Conservation (phyloP, 1,284 basidiomycete species). For the Moniliophthora roreri region DNA sequence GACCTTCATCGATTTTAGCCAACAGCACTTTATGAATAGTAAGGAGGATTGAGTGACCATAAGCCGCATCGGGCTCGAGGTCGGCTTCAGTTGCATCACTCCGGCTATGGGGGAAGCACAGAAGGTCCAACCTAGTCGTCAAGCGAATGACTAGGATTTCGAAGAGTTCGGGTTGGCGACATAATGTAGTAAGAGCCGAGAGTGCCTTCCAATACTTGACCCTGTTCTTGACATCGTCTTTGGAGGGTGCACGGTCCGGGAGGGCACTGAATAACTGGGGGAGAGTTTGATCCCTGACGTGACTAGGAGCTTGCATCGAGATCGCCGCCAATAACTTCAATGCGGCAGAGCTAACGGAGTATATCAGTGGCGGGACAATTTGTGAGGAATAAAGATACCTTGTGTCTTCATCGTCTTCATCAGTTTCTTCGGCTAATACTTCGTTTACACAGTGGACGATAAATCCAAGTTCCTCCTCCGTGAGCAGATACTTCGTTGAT, state of each 20-base stretch:
- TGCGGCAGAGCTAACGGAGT: slow-evolving; percentile 47
- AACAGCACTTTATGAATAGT: slow-evolving; percentile 65
- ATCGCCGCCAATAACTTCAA: slow-evolving; percentile 72
- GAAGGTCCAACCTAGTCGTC: slow-evolving; percentile 75
- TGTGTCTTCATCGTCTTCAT: slow-evolving; percentile 55
- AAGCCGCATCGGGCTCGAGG: slow-evolving; percentile 66
- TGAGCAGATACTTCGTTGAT: slow-evolving; percentile 63
- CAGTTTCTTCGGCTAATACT: slow-evolving; percentile 56
- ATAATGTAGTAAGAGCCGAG: slow-evolving; percentile 73
- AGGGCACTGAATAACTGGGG: slow-evolving; percentile 78
- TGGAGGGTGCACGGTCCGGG: slow-evolving; percentile 62
- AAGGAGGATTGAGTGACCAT: slow-evolving; percentile 80
- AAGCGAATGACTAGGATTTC: slow-evolving; percentile 83
- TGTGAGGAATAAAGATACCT: slow-evolving; percentile 27
- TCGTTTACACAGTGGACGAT: slow-evolving; percentile 79
- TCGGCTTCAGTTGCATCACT: slow-evolving; percentile 25
- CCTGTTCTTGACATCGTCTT: slow-evolving; percentile 56
- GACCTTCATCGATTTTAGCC: slow-evolving; percentile 58
- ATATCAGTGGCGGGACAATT: slow-evolving; percentile 6
- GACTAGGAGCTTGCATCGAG: slow-evolving; percentile 59
- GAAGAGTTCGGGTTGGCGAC: slow-evolving; percentile 77
- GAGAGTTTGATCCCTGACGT: slow-evolving; percentile 76
- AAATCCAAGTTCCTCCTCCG: slow-evolving; percentile 75
- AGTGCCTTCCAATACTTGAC: slow-evolving; percentile 71
- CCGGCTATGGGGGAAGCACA: slow-evolving; percentile 46